These are phyloP conservation scores for Mrakiaceae sp. DNA, from an alignment of 1,284 basidiomycete genomes.

Conservation along the genomic window DNA sequence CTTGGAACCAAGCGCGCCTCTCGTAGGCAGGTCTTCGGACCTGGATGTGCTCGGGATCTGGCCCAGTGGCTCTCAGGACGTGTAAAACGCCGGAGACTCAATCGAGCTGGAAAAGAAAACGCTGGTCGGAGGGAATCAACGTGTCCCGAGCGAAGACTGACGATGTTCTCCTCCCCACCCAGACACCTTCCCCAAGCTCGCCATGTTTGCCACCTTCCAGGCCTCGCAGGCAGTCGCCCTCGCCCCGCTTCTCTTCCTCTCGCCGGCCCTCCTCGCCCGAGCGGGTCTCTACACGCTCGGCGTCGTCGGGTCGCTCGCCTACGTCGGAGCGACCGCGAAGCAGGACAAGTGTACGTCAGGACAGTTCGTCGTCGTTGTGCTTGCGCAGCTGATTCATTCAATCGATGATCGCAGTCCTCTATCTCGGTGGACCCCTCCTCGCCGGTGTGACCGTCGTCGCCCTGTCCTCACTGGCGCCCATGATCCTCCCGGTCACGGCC, in stretches of 20 bases:
- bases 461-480: constrained; percentile 69
- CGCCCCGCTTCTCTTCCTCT: constrained; percentile 73
- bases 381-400: no score
- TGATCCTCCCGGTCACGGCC: constrained; percentile 66
- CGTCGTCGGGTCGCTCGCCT: constrained; percentile 69
- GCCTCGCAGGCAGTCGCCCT: constrained; percentile 74
- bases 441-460: constrained; percentile 76
- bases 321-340: constrained; percentile 77
- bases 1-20: constrained; percentile 65
- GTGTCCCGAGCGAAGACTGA: no score
- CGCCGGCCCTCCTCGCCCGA: constrained; percentile 67
- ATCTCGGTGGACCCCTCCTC: constrained; percentile 70
- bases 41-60: no score
- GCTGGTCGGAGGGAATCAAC: no score
- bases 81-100: no score
- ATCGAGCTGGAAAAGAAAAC: no score
- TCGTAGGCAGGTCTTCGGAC: no score
- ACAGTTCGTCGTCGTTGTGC: no score
- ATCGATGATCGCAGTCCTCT: constrained; percentile 35
- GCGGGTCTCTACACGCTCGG: constrained; percentile 82
- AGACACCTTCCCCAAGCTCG: constrained; percentile 10
- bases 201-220: constrained; percentile 31
- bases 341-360: constrained; percentile 54
- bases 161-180: background rate
- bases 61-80: no score